Conservation (phyloP, 805 yeast genomes). For the Candida quercuum region DNA sequence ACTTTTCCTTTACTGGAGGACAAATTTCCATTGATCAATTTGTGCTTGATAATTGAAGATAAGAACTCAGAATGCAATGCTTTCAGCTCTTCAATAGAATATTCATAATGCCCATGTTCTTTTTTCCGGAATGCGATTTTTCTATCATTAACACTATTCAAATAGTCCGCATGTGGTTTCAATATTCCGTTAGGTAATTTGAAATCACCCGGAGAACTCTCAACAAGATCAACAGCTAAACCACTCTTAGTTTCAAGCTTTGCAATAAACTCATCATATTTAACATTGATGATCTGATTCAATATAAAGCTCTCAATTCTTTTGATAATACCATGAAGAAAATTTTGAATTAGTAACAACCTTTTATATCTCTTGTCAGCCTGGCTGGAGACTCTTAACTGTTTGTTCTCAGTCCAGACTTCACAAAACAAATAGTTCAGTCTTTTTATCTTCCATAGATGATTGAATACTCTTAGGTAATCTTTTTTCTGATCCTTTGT, state of each 20-base stretch:
- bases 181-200: slow-evolving; percentile 24
- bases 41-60: slow-evolving; percentile 30
- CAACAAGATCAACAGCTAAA: slow-evolving; percentile 13
- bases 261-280: slow-evolving; percentile 23
- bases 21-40: slow-evolving; percentile 26
- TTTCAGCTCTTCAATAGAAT: slow-evolving; percentile 47
- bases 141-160: slow-evolving; percentile 12
- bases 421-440: slow-evolving; percentile 45
- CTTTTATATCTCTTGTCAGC: slow-evolving; percentile 25
- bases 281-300: slow-evolving; percentile 27
- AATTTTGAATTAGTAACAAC: slow-evolving; percentile 27
- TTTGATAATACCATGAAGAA: slow-evolving; percentile 26
- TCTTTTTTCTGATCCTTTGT: slow-evolving; percentile 42
- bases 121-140: slow-evolving; percentile 3
- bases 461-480: slow-evolving; percentile 78
- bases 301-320: slow-evolving; percentile 28
- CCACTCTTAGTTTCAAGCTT: slow-evolving; percentile 20
- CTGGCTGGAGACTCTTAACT: slow-evolving; percentile 19
- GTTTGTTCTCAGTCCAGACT: slow-evolving; percentile 40
- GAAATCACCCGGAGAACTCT: slow-evolving; percentile 20
- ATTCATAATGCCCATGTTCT: slow-evolving; percentile 21
- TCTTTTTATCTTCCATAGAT: slow-evolving; percentile 74
- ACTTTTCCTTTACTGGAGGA: slow-evolving; percentile 27
- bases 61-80: slow-evolving; percentile 29
- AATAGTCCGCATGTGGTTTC: slow-evolving; percentile 23